A percentile compares a stretch with the other conserved stretches of the same genome.
phyloP scores from a whole-genome alignment of 768 basidiomycete genomes.

The Russula olivacea region DNA sequence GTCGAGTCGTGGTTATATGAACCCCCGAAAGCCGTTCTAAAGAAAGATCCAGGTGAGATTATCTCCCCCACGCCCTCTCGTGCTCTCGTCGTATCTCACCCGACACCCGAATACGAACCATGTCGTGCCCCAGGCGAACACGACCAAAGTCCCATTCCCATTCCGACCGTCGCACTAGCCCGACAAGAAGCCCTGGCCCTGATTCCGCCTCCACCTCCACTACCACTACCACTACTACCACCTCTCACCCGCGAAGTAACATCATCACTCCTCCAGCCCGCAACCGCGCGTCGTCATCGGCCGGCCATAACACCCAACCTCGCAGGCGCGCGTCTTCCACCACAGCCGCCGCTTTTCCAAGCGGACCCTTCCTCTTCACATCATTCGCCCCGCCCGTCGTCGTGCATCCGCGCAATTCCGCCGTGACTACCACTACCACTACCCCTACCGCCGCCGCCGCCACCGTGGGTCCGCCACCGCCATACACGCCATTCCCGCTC shows the following conservation, averaged over 20 bases:
- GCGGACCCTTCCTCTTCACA: slow-evolving; percentile 15
- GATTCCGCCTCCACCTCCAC: background rate
- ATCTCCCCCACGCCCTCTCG: background rate
- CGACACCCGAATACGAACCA: slow-evolving; percentile 20
- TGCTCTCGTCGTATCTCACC: slow-evolving; percentile 15
- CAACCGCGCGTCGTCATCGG: background rate
- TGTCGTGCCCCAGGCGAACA: slow-evolving; percentile 18
- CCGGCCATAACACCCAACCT: background rate
- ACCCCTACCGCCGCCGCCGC: background rate
- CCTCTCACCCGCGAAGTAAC: background rate
- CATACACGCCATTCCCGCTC: slow-evolving; percentile 14
- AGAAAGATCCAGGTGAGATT: slow-evolving; percentile 4
- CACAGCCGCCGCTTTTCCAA: slow-evolving; percentile 10
- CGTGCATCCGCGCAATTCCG: slow-evolving; percentile 7
- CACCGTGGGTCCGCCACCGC: slow-evolving; percentile 17
- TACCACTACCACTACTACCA: background rate
- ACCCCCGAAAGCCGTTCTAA: background rate
- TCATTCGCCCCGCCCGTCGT: slow-evolving; percentile 9
- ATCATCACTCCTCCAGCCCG: background rate
- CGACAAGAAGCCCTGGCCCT: background rate
- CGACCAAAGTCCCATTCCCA: background rate
- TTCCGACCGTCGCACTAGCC: background rate
- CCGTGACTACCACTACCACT: background rate
- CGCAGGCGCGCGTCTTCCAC: slow-evolving; percentile 20
- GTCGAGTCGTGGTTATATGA: slow-evolving; percentile 1